Evolutionary conservation across 225 moss, liverwort and hornwort genomes (phyloP).

Genomic region (Rhytidiadelphus loreus): DNA sequence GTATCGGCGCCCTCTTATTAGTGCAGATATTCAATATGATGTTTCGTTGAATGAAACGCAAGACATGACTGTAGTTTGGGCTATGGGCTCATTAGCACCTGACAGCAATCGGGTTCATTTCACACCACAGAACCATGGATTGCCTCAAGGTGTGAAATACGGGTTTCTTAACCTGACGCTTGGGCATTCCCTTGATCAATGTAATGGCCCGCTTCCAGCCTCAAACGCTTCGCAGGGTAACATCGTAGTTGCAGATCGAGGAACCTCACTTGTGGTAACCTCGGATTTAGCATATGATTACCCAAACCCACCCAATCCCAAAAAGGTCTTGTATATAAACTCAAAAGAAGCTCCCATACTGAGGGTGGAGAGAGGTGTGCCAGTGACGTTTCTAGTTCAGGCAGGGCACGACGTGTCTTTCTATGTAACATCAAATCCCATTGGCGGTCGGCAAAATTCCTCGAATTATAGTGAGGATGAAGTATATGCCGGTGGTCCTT

Average conservation of each 20-base stretch:
- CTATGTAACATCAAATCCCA: slow-evolving; percentile 78
- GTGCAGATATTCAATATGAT: slow-evolving; percentile 57
- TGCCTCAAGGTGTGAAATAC: slow-evolving; percentile 51
- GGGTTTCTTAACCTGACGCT: slow-evolving; percentile 44
- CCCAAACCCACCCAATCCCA: slow-evolving; percentile 86
- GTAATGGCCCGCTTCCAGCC: slow-evolving; percentile 77
- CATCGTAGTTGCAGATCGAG: slow-evolving; percentile 93
- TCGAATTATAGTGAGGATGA: slow-evolving; percentile 20
- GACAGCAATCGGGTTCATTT: slow-evolving; percentile 60
- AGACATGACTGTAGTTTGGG: slow-evolving; percentile 77
- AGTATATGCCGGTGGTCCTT: slow-evolving; percentile 73
- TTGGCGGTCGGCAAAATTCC: slow-evolving; percentile 41
- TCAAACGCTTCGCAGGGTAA: slow-evolving; percentile 62
- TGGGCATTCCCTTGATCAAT: slow-evolving; percentile 47
- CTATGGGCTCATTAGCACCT: slow-evolving; percentile 74
- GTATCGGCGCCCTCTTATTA: slow-evolving; percentile 62
- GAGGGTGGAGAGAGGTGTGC: slow-evolving; percentile 95
- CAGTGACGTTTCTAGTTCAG: slow-evolving; percentile 82
- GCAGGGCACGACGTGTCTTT: slow-evolving; percentile 92
- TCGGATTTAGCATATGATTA: slow-evolving; percentile 67
- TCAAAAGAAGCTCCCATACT: slow-evolving; percentile 87
- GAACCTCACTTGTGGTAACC: slow-evolving; percentile 64
- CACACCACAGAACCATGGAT: slow-evolving; percentile 86
- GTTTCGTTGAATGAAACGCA: slow-evolving; percentile 54
- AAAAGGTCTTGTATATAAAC: slow-evolving; percentile 83